phyloP scores from a whole-genome alignment of 176 grass and related monocot species.

The Dendrocalamus sinicus region DNA sequence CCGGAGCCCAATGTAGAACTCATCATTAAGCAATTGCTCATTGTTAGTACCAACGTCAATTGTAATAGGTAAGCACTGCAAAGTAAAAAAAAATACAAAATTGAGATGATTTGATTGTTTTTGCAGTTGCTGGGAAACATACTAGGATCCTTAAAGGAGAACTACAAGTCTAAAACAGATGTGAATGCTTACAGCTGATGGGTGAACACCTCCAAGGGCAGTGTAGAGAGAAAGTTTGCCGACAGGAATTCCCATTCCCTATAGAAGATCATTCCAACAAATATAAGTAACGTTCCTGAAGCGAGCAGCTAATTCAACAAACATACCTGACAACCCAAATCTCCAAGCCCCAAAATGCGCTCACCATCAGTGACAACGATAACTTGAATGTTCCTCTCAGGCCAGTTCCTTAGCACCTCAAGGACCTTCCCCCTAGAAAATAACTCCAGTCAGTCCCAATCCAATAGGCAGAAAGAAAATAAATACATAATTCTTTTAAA shows the following conservation, averaged over 20 bases:
- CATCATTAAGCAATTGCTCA: constrained; percentile 79
- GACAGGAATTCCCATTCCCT: constrained; percentile 99
- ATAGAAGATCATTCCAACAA: constrained; percentile 50
- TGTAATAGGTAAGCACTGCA: constrained; percentile 94
- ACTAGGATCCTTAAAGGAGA: neutral
- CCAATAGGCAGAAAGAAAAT: neutral
- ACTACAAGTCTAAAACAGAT: neutral
- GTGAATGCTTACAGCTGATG: constrained; percentile 76
- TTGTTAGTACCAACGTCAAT: constrained; percentile 99
- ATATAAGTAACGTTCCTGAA: constrained; percentile 34
- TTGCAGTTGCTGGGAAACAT: constrained; percentile 13
- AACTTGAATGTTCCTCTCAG: constrained; percentile 91
- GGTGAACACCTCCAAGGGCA: constrained; percentile 89
- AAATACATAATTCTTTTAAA: neutral
- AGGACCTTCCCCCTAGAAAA: constrained; percentile 79
- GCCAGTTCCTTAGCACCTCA: constrained; percentile 98
- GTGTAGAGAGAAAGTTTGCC: constrained; percentile 99
- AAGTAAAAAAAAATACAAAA: constrained; percentile 26
- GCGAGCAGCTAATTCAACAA: constrained; percentile 34
- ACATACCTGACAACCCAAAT: constrained; percentile 97
- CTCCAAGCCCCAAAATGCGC: constrained; percentile 96
- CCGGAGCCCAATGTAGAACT: constrained; percentile 93
- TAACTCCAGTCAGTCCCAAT: constrained; percentile 32
- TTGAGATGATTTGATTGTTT: constrained; percentile 17
- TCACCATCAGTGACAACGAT: constrained; percentile 98